Evolutionary conservation across 108 stramenopile genomes (phyloP), one percentile per base, ranked within the genome.

Genomic region (Seminavis robusta): DNA sequence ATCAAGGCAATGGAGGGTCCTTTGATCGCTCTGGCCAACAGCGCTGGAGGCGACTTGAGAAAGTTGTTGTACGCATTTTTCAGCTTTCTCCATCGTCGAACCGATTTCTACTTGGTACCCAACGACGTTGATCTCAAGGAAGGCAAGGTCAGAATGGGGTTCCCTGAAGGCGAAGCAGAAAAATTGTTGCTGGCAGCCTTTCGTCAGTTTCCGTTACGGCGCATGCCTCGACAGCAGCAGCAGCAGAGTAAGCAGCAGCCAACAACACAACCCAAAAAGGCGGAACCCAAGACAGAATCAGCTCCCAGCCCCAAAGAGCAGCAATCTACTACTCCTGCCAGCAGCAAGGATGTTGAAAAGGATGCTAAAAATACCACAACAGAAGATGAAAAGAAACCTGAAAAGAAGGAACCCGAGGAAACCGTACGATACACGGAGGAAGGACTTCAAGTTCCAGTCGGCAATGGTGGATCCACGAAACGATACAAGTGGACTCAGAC

Each of bases 401-500:
- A 50, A 32, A 24, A 51, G 36, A 41, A 47, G 42, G 29, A 48
- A 13, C 37, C 31, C 45, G 59, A 63, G 46, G 59, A 54, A 9
- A 63, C 41, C 20, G 59, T 87, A 1, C 71, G 77, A 30, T 86
- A 76, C 64, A 86, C 77, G 10, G 86, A 86, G n/a, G 77, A 85
- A 38, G 92, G 88, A 7, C 59, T 86, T 4, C 92, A 93, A 60
- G 80, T 89, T 36, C 92, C 92, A 1, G 69, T 90, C 4, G 93
- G 89, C 2, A 94, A 94, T 56, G 93, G 93, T 24, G 89, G 89
- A 37, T 79, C 86, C 4, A 90, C 89, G 4, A 55, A 67, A 33
- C 50, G 45, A n/a, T 90, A 88, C 48, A 79, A 80, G 46, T 94
- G 93, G 93, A 94, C 93, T 4, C 93, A 94, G 63, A 88, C 83